These are phyloP conservation scores for Pecoramyces ruminantium DNA, from an alignment of 192 early-diverging fungal genomes.

Conservation along the genomic window DNA sequence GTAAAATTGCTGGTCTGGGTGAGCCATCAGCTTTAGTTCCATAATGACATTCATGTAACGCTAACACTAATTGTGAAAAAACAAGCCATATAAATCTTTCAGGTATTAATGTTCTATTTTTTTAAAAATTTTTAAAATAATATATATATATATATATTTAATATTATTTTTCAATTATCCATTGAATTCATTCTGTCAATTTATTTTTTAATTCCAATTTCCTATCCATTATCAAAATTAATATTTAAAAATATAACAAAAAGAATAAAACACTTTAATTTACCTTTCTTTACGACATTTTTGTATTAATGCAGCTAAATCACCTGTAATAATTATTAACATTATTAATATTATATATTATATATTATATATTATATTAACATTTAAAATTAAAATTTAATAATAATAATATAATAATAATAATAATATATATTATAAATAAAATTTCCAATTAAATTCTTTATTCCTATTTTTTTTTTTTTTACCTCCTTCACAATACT, in stretches of 20 bases:
- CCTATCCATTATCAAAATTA: no score
- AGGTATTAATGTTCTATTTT: constrained; percentile 10
- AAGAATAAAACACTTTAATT: no score
- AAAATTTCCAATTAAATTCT: no score
- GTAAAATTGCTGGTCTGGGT: not conserved
- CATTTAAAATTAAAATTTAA: no score
- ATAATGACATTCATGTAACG: constrained; percentile 52
- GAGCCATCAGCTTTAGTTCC: constrained; percentile 2
- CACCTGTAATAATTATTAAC: constrained; percentile 9
- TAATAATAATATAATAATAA: not conserved
- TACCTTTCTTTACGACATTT: constrained; percentile 37
- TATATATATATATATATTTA: not conserved
- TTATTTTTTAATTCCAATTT: no score
- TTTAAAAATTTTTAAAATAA: not conserved
- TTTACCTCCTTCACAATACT: constrained; percentile 52
- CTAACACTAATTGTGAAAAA: constrained; percentile 42
- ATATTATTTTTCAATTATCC: no score
- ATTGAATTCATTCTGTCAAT: no score
- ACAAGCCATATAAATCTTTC: constrained; percentile 52
- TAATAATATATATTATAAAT: not conserved
- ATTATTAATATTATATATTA: no score
- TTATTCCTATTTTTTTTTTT: not conserved
- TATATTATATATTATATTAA: no score
- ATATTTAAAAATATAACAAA: no score
- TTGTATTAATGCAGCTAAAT: constrained; percentile 46